Percentiles rank a stretch among this genome's conserved stretches.
These are phyloP conservation scores for Sporothrix pallida DNA, from an alignment of 2,329 filamentous ascomycete species.

Conservation along the genomic window DNA sequence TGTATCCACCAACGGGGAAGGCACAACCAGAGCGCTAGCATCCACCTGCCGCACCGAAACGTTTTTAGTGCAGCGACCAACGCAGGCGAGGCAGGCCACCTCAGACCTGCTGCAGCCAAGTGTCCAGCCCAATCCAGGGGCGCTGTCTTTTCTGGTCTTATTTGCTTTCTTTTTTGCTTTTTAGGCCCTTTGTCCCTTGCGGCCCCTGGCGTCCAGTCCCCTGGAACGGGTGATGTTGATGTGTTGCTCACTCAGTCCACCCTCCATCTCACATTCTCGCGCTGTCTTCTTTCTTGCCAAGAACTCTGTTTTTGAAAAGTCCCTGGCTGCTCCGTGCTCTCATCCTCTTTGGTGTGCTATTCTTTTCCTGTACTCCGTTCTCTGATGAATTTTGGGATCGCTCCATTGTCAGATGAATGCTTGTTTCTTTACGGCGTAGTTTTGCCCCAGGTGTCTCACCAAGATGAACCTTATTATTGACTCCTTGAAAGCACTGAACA, in stretches of 20 bases:
- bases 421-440: constrained; percentile 3
- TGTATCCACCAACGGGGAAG: constrained; percentile 16
- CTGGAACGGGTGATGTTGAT: constrained; percentile 7
- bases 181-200: constrained; percentile 1
- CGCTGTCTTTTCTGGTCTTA: neutral
- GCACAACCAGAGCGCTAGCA: constrained; percentile 22
- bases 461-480: neutral
- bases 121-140: constrained; percentile 25
- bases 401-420: neutral
- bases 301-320: no score
- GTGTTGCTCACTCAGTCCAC: constrained; percentile 25
- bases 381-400: neutral
- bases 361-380: no score
- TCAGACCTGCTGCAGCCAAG: constrained; percentile 11
- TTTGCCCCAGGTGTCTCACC: constrained; percentile 8
- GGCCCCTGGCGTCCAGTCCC: constrained; percentile 12
- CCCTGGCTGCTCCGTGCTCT: neutral
- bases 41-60: constrained; percentile 29
- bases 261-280: neutral
- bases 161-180: neutral
- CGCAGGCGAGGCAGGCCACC: constrained; percentile 8
- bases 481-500: neutral
- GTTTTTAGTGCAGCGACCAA: constrained; percentile 21
- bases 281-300: neutral
- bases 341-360: no score